A percentile compares a stretch with the other conserved stretches of the same genome.
Evolutionary conservation across 768 basidiomycete species (phyloP).

Genomic region (Coprinopsis sp.): DNA sequence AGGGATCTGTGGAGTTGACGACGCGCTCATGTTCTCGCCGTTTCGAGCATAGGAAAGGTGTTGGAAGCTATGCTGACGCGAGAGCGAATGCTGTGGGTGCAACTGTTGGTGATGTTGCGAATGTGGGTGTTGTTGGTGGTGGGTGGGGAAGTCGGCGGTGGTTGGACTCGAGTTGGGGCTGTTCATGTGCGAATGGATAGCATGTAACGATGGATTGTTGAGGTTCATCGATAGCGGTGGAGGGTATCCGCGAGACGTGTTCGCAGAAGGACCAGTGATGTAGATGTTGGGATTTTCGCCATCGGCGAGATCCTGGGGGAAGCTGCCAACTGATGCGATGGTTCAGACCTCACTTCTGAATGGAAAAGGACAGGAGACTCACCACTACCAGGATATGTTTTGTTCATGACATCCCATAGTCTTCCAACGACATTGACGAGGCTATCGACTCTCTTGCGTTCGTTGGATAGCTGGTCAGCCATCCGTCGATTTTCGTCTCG

Average conservation of each 20-base stretch:
- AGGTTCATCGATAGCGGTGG: slow-evolving; percentile 42
- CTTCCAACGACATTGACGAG: slow-evolving; percentile 54
- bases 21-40: slow-evolving; percentile 24
- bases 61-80: slow-evolving; percentile 59
- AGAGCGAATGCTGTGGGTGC: slow-evolving; percentile 41
- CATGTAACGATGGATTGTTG: slow-evolving; percentile 33
- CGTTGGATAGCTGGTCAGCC: slow-evolving; percentile 49
- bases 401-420: slow-evolving; percentile 59
- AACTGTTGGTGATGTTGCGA: slow-evolving; percentile 29
- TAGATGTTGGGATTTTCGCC: slow-evolving; percentile 64
- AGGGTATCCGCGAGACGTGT: slow-evolving; percentile 34
- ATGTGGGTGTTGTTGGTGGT: slow-evolving; percentile 22
- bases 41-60: slow-evolving; percentile 28
- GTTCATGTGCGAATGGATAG: slow-evolving; percentile 38
- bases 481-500: slow-evolving; percentile 68
- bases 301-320: slow-evolving; percentile 52
- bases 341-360: neutral
- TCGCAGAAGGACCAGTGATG: slow-evolving; percentile 60
- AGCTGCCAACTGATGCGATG: slow-evolving; percentile 34
- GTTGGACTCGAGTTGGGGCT: slow-evolving; percentile 53
- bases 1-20: slow-evolving; percentile 33
- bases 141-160: slow-evolving; percentile 38
- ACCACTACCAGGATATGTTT: slow-evolving; percentile 52
- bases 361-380: slow-evolving; percentile 21
- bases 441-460: slow-evolving; percentile 58